Conservation (phyloP, 2,329 filamentous ascomycete species). For the Monilinia aucupariae region DNA sequence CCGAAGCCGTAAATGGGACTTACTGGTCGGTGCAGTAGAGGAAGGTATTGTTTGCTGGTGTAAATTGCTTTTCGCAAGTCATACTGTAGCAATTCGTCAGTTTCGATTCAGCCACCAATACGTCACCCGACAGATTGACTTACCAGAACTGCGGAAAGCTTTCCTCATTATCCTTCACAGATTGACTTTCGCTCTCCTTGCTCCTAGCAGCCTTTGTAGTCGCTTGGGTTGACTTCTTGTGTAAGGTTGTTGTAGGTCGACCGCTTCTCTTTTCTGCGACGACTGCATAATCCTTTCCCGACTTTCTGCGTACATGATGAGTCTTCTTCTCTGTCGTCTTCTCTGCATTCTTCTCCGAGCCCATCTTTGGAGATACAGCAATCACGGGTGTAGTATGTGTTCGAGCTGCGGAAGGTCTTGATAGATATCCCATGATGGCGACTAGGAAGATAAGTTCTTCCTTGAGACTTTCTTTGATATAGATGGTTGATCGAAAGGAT, state of each 20-base stretch:
- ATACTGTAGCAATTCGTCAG: slow-evolving; percentile 44
- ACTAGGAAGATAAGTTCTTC: slow-evolving; percentile 4
- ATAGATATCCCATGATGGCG: slow-evolving; percentile 29
- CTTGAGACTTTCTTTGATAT: not conserved
- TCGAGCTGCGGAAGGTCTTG: slow-evolving; percentile 27
- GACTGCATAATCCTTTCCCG: slow-evolving; percentile 27
- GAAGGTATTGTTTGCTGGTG: slow-evolving; percentile 51
- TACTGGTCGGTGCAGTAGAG: slow-evolving; percentile 61
- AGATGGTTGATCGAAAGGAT: not conserved
- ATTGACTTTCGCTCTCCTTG: slow-evolving; percentile 23
- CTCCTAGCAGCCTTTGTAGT: slow-evolving; percentile 18
- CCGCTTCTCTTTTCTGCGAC: slow-evolving; percentile 24
- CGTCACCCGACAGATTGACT: slow-evolving; percentile 9
- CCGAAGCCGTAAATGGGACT: slow-evolving; percentile 37
- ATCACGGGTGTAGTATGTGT: slow-evolving; percentile 21
- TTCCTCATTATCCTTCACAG: slow-evolving; percentile 48
- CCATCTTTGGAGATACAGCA: slow-evolving; percentile 24
- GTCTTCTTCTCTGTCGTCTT: slow-evolving; percentile 15
- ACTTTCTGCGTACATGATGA: slow-evolving; percentile 26
- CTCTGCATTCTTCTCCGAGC: slow-evolving; percentile 23
- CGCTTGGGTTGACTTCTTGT: slow-evolving; percentile 24
- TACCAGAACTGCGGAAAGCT: slow-evolving; percentile 63
- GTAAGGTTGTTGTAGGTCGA: slow-evolving; percentile 25
- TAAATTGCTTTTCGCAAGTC: slow-evolving; percentile 62
- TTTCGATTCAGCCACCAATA: slow-evolving; percentile 15